Conservation (phyloP, 805 yeast species). For the Teunomyces panamensis region DNA sequence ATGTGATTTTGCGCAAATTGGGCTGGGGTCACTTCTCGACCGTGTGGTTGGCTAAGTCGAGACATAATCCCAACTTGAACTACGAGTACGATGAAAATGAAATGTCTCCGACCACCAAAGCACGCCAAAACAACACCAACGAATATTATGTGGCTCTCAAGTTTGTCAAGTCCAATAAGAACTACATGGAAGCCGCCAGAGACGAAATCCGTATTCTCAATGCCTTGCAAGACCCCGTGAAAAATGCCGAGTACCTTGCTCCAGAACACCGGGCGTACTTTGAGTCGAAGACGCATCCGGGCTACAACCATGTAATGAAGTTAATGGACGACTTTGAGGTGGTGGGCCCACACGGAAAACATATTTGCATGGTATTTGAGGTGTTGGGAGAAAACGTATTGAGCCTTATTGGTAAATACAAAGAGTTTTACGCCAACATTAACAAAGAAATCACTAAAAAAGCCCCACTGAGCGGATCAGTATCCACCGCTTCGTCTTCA, state of each 20-base stretch:
- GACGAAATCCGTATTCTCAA: slow-evolving; percentile 58
- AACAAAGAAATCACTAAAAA: slow-evolving; percentile 10
- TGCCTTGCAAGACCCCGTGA: slow-evolving; percentile 22
- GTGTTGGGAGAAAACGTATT: slow-evolving; percentile 60
- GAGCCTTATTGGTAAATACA: slow-evolving; percentile 48
- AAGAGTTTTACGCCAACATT: slow-evolving; percentile 32
- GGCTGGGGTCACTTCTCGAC: slow-evolving; percentile 77
- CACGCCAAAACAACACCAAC: slow-evolving; percentile 7
- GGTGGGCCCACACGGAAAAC: slow-evolving; percentile 60
- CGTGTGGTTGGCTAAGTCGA: slow-evolving; percentile 57
- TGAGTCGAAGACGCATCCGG: slow-evolving; percentile 10
- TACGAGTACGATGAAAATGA: neutral
- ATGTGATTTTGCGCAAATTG: slow-evolving; percentile 50
- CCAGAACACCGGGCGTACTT: neutral
- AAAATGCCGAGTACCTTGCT: slow-evolving; percentile 9
- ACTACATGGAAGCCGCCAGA: slow-evolving; percentile 59
- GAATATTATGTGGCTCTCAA: slow-evolving; percentile 58
- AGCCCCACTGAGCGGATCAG: neutral
- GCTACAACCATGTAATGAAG: slow-evolving; percentile 41
- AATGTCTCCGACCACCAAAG: neutral
- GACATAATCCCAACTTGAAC: slow-evolving; percentile 12
- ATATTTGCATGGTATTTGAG: slow-evolving; percentile 66
- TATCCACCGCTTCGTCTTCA: neutral
- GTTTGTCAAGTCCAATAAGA: slow-evolving; percentile 52
- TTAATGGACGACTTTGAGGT: slow-evolving; percentile 55